Conservation (phyloP, 805 yeast species). For the Starmerella roubikii region DNA sequence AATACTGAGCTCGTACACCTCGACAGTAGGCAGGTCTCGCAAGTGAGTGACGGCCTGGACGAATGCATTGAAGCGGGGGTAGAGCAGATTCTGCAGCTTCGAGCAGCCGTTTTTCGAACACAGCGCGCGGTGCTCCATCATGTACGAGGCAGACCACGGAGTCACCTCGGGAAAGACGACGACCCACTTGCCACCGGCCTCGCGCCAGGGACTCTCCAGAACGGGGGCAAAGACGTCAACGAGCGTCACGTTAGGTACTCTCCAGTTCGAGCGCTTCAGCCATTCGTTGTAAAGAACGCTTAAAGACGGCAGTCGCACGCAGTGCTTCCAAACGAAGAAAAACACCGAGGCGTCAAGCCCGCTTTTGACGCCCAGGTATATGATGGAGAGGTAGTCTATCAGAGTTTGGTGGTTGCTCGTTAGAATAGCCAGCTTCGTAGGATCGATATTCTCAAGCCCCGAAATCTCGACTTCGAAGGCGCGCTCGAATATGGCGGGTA, state of each 20-base stretch:
- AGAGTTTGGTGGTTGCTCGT: constrained; percentile 53
- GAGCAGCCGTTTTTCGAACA: constrained; percentile 51
- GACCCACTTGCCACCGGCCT: constrained; percentile 32
- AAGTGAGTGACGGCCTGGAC: constrained; percentile 21
- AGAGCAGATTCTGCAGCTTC: constrained; percentile 43
- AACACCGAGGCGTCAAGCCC: constrained; percentile 26
- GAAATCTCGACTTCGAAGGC: constrained; percentile 6
- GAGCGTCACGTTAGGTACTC: constrained; percentile 11
- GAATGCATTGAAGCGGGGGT: constrained; percentile 50
- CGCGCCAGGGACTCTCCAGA: constrained; percentile 11
- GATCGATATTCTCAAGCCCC: constrained; percentile 15
- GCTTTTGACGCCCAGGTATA: constrained; percentile 23
- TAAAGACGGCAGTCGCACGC: constrained; percentile 19
- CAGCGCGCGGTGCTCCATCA: constrained; percentile 39
- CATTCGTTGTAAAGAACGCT: constrained; percentile 11
- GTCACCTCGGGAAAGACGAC: constrained; percentile 79
- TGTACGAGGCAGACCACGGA: constrained; percentile 18
- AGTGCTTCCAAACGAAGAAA: constrained; percentile 27
- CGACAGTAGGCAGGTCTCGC: constrained; percentile 18
- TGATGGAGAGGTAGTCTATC: constrained; percentile 50
- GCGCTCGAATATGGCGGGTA: constrained; percentile 1
- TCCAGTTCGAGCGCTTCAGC: constrained; percentile 24
- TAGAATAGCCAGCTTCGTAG: constrained; percentile 26
- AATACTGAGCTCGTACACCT: constrained; percentile 44
- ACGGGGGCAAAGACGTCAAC: constrained; percentile 11